Percentiles rank a stretch among this genome's conserved stretches.
Conservation (phyloP, 2,329 filamentous ascomycete genomes). For the Chaetoscypha palmicola region DNA sequence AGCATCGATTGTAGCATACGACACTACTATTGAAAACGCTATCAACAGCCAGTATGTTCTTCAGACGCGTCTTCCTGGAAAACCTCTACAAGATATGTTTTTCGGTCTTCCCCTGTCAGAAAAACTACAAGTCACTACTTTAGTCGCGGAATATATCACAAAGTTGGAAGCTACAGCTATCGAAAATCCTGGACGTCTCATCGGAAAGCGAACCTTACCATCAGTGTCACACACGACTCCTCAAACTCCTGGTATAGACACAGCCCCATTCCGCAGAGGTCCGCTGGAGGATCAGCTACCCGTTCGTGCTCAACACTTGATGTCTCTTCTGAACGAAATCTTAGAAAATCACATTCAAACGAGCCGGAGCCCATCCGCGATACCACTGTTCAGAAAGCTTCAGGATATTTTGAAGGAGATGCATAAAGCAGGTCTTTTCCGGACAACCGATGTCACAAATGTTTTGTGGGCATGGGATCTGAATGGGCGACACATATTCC, state of each 20-base stretch:
- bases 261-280: slow-evolving; percentile 4
- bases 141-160: slow-evolving; percentile 9
- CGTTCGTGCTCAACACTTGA: slow-evolving; percentile 4
- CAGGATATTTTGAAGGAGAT: slow-evolving; percentile 11
- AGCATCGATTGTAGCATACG: slow-evolving; percentile 11
- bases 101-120: slow-evolving; percentile 10
- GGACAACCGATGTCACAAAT: slow-evolving; percentile 1
- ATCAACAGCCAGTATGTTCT: slow-evolving; percentile 13
- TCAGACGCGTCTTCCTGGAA: slow-evolving; percentile 14
- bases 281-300: slow-evolving; percentile 4
- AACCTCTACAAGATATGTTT: slow-evolving; percentile 1
- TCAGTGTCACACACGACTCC: background rate
- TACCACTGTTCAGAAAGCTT: background rate
- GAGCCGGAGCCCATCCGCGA: background rate
- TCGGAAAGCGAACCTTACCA: background rate
- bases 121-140: slow-evolving; percentile 13
- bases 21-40: slow-evolving; percentile 15
- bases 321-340: slow-evolving; percentile 1
- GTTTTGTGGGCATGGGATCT: slow-evolving; percentile 21
- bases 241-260: background rate
- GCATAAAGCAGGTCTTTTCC: slow-evolving; percentile 10
- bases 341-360: slow-evolving; percentile 3
- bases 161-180: slow-evolving; percentile 10
- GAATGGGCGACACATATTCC: slow-evolving; percentile 11
- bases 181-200: slow-evolving; percentile 7